Percentiles rank a stretch among this genome's conserved stretches.
These are phyloP conservation scores for Nothophaeocryptopus gaeumannii DNA, from an alignment of 2,329 filamentous ascomycete species.

Conservation along the genomic window DNA sequence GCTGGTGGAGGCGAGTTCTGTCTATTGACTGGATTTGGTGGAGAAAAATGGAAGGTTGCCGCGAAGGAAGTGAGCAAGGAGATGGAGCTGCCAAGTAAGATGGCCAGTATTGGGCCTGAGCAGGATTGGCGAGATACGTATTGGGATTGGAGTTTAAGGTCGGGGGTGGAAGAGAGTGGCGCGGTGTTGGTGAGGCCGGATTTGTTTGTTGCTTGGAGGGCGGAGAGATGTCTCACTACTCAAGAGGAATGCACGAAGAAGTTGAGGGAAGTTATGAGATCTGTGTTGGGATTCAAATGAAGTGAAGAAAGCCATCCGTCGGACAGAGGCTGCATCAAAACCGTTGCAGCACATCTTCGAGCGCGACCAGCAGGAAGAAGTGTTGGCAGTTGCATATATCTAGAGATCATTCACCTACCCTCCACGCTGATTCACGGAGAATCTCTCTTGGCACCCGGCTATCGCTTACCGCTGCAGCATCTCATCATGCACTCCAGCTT, in stretches of 20 bases:
- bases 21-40: constrained; percentile 46
- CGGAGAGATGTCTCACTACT: neutral
- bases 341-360: too few species aligned
- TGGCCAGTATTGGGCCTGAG: constrained; percentile 33
- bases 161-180: constrained; percentile 55
- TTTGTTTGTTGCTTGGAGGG: constrained; percentile 53
- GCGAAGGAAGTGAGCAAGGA: constrained; percentile 42
- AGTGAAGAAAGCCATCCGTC: too few species aligned
- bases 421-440: constrained; percentile 3
- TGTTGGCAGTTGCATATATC: too few species aligned
- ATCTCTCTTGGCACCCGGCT: constrained; percentile 6
- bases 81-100: constrained; percentile 26
- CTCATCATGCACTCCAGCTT: constrained; percentile 1
- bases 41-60: constrained; percentile 51
- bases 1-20: constrained; percentile 53
- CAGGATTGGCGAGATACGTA: constrained; percentile 59
- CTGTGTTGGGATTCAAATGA: too few species aligned
- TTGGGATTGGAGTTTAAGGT: constrained; percentile 53
- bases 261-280: neutral
- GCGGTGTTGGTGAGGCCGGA: constrained; percentile 58
- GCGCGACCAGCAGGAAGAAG: too few species aligned
- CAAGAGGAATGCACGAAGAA: neutral
- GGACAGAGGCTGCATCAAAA: too few species aligned
- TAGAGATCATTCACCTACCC: too few species aligned
- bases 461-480: neutral